Conservation (phyloP, 768 basidiomycete species). For the Xerocomellus intermedius region DNA sequence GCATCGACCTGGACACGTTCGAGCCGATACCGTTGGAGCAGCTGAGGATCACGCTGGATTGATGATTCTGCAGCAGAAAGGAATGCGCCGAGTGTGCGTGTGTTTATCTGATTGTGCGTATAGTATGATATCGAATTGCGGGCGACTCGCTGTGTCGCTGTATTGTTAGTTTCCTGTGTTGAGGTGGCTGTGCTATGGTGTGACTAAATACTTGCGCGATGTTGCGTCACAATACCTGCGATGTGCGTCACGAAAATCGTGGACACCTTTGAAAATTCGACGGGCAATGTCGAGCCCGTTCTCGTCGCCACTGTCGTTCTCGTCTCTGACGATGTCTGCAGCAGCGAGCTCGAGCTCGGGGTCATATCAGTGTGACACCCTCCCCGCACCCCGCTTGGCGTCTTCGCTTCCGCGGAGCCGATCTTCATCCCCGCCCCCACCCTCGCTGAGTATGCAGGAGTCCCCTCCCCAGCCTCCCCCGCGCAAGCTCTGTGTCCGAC, state of each 20-base stretch:
- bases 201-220: conserved; percentile 27
- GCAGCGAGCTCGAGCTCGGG: conserved; percentile 2
- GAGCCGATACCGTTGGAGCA: conserved; percentile 97
- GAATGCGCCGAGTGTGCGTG: conserved; percentile 20
- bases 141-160: conserved; percentile 28
- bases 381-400: conserved; percentile 62
- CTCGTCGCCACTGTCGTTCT: no score
- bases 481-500: no score
- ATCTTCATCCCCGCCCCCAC: conserved; percentile 1
- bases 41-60: conserved; percentile 91
- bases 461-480: background rate
- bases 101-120: conserved; percentile 35
- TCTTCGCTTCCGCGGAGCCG: conserved; percentile 3
- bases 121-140: conserved; percentile 37
- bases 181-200: conserved; percentile 23
- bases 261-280: no score
- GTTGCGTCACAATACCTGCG: conserved; percentile 35
- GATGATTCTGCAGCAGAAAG: conserved; percentile 37
- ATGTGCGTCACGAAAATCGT: conserved; percentile 18
- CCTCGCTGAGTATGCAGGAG: background rate
- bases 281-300: no score
- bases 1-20: conserved; percentile 86
- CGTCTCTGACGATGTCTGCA: conserved; percentile 11
- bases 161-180: conserved; percentile 22
- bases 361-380: conserved; percentile 65